Evolutionary conservation across 768 basidiomycete genomes (phyloP), one percentile per base, ranked within the genome.

Genomic region (Tephrocybe sp.): DNA sequence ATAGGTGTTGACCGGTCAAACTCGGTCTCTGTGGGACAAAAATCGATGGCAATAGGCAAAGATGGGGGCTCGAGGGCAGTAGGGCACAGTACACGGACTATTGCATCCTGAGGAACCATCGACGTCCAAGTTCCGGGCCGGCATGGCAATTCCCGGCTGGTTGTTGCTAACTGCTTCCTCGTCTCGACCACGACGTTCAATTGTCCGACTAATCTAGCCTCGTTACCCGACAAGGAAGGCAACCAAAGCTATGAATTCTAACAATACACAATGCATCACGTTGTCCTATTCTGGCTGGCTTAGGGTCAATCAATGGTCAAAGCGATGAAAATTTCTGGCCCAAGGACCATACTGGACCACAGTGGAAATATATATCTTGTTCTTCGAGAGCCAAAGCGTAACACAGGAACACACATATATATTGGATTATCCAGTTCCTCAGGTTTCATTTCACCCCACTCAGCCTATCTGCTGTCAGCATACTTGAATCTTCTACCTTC

Each of bases 1-100:
- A 65, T 87, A 10, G 78, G 75, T 12, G 63, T 53, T 88, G 83
- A 1, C 89, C 88, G 15, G 56, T 90, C 86, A 57, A 89, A 89
- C 59, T 88, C 84, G 38, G 85, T 75, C 70, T 66, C 77, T 38
- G 19, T 38, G 33, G 5, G 16, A 34, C 11, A 5, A 34, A 34
- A 34, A 34, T 34, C 33, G 33, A 29, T n/a, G n/a, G n/a, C n/a
- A n/a, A n/a, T n/a, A n/a, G n/a, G n/a, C n/a, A n/a, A n/a, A n/a
- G n/a, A n/a, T n/a, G n/a, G n/a, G n/a, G n/a, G n/a, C n/a, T n/a
- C n/a, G n/a, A n/a, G n/a, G n/a, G 11, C 27, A 29, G 27, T 5
- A 29, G 27, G 27, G 27, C 27, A 5, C 33, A 34, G 8, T 34
- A 8, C 4, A 8, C 7, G 33, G n/a, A 34, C 33, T 34, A 15